Percentiles rank a stretch among this genome's conserved stretches.
phyloP scores from a whole-genome alignment of 2,329 filamentous ascomycete genomes.

The Xylaria digitata region DNA sequence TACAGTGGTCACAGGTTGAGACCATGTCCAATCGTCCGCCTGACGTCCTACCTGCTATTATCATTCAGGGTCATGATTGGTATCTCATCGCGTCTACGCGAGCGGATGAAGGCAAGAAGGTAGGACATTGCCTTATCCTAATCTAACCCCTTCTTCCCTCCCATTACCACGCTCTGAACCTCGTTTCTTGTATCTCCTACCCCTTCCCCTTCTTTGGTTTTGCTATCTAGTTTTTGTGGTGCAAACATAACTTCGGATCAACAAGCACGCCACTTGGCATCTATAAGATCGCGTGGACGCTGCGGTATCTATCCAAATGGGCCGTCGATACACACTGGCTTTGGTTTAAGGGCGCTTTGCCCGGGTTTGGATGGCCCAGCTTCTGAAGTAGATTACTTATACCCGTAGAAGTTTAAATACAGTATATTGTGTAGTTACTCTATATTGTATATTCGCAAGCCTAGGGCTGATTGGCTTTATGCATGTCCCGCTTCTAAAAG shows the following conservation, averaged over 20 bases:
- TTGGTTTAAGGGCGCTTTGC: constrained; percentile 5
- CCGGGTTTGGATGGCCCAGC: too few relatives aligned
- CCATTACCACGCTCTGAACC: too few relatives aligned
- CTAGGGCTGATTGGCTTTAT: neutral
- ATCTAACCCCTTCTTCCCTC: too few relatives aligned
- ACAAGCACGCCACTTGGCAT: constrained; percentile 6
- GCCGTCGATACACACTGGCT: neutral
- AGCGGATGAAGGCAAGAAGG: constrained; percentile 2
- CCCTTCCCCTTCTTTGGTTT: neutral
- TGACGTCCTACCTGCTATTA: constrained; percentile 4
- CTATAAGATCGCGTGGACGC: constrained; percentile 7
- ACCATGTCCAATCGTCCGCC: constrained; percentile 3
- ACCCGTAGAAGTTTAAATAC: too few relatives aligned
- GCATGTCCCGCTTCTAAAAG: constrained; percentile 19
- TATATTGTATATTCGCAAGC: too few relatives aligned
- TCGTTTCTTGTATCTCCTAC: too few relatives aligned
- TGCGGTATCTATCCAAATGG: constrained; percentile 6
- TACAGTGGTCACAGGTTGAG: constrained; percentile 2
- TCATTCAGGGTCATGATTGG: constrained; percentile 8
- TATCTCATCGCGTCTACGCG: constrained; percentile 10
- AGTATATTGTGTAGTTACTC: too few relatives aligned
- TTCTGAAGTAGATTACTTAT: too few relatives aligned
- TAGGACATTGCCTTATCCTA: neutral
- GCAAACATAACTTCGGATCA: constrained; percentile 5
- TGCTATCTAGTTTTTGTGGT: neutral